phyloP scores from a whole-genome alignment of 75 land plant species.

The Picea glauca region DNA sequence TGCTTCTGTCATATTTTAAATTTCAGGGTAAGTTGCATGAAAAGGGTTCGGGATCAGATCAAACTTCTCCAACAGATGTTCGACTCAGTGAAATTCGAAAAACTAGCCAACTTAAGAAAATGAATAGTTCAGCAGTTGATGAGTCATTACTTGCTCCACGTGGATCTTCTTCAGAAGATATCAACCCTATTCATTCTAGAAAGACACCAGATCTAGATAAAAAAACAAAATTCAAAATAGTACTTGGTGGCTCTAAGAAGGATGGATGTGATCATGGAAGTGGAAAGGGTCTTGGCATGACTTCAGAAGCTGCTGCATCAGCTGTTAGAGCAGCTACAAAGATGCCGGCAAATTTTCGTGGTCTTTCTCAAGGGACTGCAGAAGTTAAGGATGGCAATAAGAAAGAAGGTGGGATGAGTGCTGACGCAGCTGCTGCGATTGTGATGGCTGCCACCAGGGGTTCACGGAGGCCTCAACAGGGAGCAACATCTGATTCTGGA shows the following conservation, averaged over 20 bases:
- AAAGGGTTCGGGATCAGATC: conserved; percentile 15
- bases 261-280: conserved; percentile 22
- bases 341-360: neutral
- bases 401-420: conserved; percentile 26
- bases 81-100: conserved; percentile 9
- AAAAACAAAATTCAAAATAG: conserved; percentile 64
- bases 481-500: neutral
- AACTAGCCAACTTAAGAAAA: neutral
- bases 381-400: neutral
- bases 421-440: conserved; percentile 72
- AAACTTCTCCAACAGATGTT: conserved; percentile 14
- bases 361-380: neutral
- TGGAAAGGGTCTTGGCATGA: conserved; percentile 15
- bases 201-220: conserved; percentile 27
- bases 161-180: neutral
- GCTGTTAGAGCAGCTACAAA: conserved; percentile 14
- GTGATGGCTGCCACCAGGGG: conserved; percentile 81
- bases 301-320: conserved; percentile 13
- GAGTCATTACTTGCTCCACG: neutral
- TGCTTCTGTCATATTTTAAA: neutral
- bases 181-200: neutral
- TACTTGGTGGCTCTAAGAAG: conserved; percentile 46
- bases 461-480: conserved; percentile 23
- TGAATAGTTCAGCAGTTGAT: conserved; percentile 11
- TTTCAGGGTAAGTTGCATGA: conserved; percentile 31